phyloP scores from a whole-genome alignment of 257 asterid species.

The Solanum appendiculatum region DNA sequence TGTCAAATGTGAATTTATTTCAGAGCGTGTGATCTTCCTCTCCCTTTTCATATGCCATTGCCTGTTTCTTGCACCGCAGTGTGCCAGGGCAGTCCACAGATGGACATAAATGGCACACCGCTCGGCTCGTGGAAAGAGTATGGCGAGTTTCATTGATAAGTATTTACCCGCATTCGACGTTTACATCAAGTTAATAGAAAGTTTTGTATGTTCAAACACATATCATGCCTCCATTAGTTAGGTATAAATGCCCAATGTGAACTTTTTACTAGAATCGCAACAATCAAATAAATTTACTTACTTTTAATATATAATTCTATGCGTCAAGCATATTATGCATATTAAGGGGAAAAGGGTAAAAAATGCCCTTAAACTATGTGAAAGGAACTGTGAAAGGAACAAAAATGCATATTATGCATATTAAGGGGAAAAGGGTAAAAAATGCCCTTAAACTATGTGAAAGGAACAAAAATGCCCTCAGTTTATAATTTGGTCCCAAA shows the following conservation, averaged over 20 bases:
- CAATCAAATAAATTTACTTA: neutral
- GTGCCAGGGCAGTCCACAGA: neutral
- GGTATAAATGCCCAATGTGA: neutral
- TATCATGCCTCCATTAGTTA: neutral
- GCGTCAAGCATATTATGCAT: neutral
- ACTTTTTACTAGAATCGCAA: neutral
- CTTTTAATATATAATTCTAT: neutral
- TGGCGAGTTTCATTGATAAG: neutral
- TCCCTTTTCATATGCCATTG: neutral
- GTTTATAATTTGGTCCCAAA: too few relatives aligned
- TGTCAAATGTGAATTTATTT: constrained; percentile 4
- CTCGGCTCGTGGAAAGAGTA: neutral
- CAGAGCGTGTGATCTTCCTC: neutral
- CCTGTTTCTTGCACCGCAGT: neutral
- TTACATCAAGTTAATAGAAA: neutral
- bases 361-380: too few relatives aligned
- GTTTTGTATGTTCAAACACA: neutral
- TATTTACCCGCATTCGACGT: neutral
- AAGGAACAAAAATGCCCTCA: too few relatives aligned
- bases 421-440: too few relatives aligned
- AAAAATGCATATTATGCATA: too few relatives aligned
- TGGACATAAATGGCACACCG: neutral
- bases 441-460: too few relatives aligned
- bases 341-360: too few relatives aligned
- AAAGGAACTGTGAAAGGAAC: too few relatives aligned